These are phyloP conservation scores for Pelargonium australe DNA, from an alignment of 441 rosid species.

Conservation along the genomic window DNA sequence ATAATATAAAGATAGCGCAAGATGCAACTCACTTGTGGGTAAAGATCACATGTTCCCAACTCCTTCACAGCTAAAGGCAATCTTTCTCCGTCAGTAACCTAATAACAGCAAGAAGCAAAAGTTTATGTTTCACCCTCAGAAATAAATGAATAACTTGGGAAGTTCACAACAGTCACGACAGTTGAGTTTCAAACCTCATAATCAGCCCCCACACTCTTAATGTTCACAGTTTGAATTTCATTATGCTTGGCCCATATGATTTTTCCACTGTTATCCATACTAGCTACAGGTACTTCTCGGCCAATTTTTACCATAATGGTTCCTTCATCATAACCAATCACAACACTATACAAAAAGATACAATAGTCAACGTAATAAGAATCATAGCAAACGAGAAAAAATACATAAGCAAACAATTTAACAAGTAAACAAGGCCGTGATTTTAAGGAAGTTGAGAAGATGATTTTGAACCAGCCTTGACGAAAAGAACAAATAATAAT, in stretches of 20 bases:
- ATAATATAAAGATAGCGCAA: slow-evolving; percentile 12
- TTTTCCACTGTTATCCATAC: slow-evolving; percentile 98
- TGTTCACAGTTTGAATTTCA: slow-evolving; percentile 96
- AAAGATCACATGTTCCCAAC: slow-evolving; percentile 96
- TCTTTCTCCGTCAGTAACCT: slow-evolving; percentile 97
- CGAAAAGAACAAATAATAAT: neutral
- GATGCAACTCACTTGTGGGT: slow-evolving; percentile 79
- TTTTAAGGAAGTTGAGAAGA: no score
- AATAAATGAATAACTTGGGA: slow-evolving; percentile 13
- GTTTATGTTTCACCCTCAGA: slow-evolving; percentile 16
- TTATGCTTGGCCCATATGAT: slow-evolving; percentile 99
- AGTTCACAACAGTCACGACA: neutral
- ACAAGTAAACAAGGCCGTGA: no score
- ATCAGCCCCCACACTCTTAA: slow-evolving; percentile 92
- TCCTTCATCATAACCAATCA: slow-evolving; percentile 97
- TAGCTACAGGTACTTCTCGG: slow-evolving; percentile 92
- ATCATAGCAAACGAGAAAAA: slow-evolving; percentile 9
- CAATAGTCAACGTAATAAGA: slow-evolving; percentile 11
- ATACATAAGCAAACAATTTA: neutral
- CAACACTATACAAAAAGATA: slow-evolving; percentile 48
- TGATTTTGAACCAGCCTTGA: slow-evolving; percentile 8
- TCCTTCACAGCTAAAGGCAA: slow-evolving; percentile 95
- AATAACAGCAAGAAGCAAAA: slow-evolving; percentile 24
- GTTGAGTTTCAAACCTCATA: slow-evolving; percentile 52
- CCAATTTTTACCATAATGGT: slow-evolving; percentile 97